These are phyloP conservation scores for Eucalyptus pauciflora DNA, from an alignment of 345 rosid species.

Conservation along the genomic window DNA sequence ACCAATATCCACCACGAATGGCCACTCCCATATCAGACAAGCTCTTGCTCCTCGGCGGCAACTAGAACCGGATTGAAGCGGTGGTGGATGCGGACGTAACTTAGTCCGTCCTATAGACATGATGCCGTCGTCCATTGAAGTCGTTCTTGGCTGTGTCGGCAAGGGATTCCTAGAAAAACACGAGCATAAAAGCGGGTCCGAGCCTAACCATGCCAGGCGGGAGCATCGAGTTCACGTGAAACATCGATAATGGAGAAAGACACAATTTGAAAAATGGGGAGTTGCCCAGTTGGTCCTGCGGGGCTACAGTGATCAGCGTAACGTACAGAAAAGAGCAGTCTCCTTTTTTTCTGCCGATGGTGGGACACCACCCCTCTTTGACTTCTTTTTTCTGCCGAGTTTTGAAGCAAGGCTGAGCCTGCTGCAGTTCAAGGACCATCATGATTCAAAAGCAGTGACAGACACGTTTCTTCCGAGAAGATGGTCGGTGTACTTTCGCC, in stretches of 20 bases:
- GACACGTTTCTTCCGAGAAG: neutral
- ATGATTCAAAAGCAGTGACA: neutral
- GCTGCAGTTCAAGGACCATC: neutral
- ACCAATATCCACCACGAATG: neutral
- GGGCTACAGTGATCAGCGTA: neutral
- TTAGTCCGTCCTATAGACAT: neutral
- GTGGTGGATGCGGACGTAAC: neutral
- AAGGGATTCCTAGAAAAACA: neutral
- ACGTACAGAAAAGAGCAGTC: neutral
- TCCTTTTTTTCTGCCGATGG: neutral
- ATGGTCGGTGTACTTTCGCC: neutral
- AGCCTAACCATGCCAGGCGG: neutral
- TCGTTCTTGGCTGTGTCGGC: neutral
- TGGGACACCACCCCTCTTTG: neutral
- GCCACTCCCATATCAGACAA: neutral
- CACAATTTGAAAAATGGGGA: neutral
- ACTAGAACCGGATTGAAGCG: neutral
- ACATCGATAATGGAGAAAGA: neutral
- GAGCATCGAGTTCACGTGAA: neutral
- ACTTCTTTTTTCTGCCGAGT: neutral
- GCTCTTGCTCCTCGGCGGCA: neutral
- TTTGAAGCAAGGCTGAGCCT: neutral
- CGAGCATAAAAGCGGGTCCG: neutral
- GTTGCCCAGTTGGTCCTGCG: neutral
- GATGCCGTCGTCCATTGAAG: neutral